A percentile compares a stretch with the other conserved stretches of the same genome.
Evolutionary conservation across 2,329 filamentous ascomycete genomes (phyloP).

Genomic region (Fusarium mundagurra): DNA sequence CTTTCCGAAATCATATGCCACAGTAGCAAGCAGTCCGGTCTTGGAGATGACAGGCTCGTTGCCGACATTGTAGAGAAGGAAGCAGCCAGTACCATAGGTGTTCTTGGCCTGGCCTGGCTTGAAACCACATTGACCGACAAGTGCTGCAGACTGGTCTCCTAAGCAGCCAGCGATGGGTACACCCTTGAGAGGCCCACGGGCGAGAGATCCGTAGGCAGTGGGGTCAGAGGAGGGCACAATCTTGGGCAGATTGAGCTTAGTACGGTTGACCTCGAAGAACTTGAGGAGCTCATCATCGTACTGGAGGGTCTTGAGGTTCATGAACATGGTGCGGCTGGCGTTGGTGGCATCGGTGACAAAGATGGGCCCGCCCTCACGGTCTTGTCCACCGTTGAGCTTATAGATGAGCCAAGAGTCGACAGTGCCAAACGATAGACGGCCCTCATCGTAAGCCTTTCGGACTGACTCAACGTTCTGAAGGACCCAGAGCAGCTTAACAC

Average conservation of each 20-base stretch:
- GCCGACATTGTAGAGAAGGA: constrained; percentile 89
- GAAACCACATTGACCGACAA: constrained; percentile 89
- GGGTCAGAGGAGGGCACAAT: constrained; percentile 84
- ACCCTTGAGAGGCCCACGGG: constrained; percentile 72
- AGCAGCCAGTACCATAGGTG: constrained; percentile 90
- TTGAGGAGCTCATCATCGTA: constrained; percentile 81
- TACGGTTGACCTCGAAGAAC: constrained; percentile 78
- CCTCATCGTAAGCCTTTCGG: constrained; percentile 77
- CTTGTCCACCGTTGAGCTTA: constrained; percentile 78
- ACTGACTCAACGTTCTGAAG: constrained; percentile 76
- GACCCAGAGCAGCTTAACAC: constrained; percentile 86
- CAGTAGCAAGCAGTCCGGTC: constrained; percentile 84
- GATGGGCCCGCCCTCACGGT: constrained; percentile 64
- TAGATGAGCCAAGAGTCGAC: constrained; percentile 91
- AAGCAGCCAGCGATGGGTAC: constrained; percentile 83
- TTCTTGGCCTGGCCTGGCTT: constrained; percentile 86
- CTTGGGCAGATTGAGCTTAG: constrained; percentile 79
- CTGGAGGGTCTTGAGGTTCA: constrained; percentile 82
- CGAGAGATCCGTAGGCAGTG: constrained; percentile 75
- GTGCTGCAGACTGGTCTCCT: constrained; percentile 85
- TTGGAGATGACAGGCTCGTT: constrained; percentile 85
- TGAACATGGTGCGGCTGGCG: constrained; percentile 92
- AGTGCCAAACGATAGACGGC: constrained; percentile 83
- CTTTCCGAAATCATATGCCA: constrained; percentile 82
- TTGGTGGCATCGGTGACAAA: constrained; percentile 90